These are phyloP conservation scores for Alternaria alternata DNA, from an alignment of 2,329 filamentous ascomycete genomes.

Conservation along the genomic window DNA sequence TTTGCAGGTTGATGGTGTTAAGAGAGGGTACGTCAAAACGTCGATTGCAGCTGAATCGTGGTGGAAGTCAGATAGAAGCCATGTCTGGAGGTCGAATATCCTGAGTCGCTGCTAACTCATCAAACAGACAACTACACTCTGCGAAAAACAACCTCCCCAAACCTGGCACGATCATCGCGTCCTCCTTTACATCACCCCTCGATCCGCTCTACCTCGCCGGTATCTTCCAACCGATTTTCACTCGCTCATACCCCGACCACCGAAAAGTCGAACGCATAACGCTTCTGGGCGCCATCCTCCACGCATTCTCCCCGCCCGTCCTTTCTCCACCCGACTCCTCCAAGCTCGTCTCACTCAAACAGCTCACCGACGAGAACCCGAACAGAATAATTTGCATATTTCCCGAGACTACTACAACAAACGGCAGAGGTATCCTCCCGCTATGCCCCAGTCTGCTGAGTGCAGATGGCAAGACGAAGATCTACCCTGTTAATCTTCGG, in stretches of 20 bases:
- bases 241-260: slow-evolving; percentile 78
- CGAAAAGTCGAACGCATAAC: slow-evolving; percentile 78
- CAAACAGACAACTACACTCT: slow-evolving; percentile 27
- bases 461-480: slow-evolving; percentile 71
- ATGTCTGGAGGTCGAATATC: background rate
- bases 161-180: slow-evolving; percentile 82
- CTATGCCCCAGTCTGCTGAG: slow-evolving; percentile 80
- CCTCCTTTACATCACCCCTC: slow-evolving; percentile 90
- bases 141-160: slow-evolving; percentile 72
- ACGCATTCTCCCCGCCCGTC: slow-evolving; percentile 71
- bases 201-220: slow-evolving; percentile 94
- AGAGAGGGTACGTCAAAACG: slow-evolving; percentile 72
- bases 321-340: slow-evolving; percentile 41
- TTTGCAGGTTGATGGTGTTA: slow-evolving; percentile 96
- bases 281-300: slow-evolving; percentile 76
- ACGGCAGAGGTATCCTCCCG: slow-evolving; percentile 87
- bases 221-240: slow-evolving; percentile 96
- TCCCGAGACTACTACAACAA: slow-evolving; percentile 93
- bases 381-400: slow-evolving; percentile 83
- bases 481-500: slow-evolving; percentile 89
- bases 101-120: slow-evolving; percentile 12
- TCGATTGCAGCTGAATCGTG: background rate
- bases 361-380: slow-evolving; percentile 72
- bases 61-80: background rate
- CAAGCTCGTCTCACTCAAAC: slow-evolving; percentile 48